phyloP scores from a whole-genome alignment of 2,329 filamentous ascomycete species.

The Xylariales sp. region DNA sequence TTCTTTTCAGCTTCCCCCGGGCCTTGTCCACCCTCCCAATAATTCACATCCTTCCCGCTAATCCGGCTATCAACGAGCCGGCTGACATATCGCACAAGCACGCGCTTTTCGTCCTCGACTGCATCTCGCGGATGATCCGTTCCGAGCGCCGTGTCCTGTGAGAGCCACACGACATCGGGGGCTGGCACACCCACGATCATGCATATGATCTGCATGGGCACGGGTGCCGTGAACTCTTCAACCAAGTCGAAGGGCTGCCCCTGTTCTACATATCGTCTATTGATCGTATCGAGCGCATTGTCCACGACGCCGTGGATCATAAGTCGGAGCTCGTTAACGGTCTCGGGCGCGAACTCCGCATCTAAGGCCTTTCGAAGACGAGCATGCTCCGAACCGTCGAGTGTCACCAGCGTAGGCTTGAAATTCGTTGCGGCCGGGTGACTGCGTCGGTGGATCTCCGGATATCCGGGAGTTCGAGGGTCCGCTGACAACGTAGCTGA shows the following conservation, averaged over 20 bases:
- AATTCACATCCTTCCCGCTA: not conserved
- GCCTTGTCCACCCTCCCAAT: constrained; percentile 1
- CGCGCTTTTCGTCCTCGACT: constrained; percentile 12
- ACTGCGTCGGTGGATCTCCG: constrained; percentile 19
- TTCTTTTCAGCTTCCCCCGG: not conserved
- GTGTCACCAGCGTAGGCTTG: constrained; percentile 19
- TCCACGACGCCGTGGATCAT: constrained; percentile 32
- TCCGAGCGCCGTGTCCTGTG: constrained; percentile 19
- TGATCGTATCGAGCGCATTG: constrained; percentile 21
- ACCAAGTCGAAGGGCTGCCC: constrained; percentile 28
- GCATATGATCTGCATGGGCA: constrained; percentile 30
- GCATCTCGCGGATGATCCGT: constrained; percentile 15
- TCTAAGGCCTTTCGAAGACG: constrained; percentile 26
- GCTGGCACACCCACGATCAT: constrained; percentile 26
- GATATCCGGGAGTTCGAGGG: constrained; percentile 29
- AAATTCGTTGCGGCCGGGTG: constrained; percentile 5
- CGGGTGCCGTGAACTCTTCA: constrained; percentile 25
- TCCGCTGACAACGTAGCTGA: constrained; percentile 20
- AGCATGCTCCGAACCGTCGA: constrained; percentile 26
- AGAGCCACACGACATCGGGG: constrained; percentile 22
- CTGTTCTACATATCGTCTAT: constrained; percentile 4
- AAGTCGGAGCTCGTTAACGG: constrained; percentile 16
- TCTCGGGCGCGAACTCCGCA: constrained; percentile 22
- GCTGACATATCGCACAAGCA: constrained; percentile 20
- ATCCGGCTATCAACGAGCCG: constrained; percentile 20